Evolutionary conservation across 2,329 filamentous ascomycete genomes (phyloP).

Genomic region (Davidsoniella virescens): DNA sequence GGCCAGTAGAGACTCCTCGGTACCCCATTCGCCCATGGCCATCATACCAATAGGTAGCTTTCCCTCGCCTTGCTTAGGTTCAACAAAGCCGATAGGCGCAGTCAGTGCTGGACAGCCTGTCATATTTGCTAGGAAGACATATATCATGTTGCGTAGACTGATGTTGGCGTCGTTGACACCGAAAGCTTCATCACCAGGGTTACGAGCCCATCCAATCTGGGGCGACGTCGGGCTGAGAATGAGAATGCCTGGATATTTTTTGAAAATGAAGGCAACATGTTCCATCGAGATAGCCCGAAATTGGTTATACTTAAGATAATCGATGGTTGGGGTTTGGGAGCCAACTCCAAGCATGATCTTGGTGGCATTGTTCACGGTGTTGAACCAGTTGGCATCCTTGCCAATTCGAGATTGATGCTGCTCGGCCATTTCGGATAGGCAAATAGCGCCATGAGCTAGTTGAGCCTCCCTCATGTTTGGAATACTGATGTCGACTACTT

Average conservation of each 20-base stretch:
- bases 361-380: constrained; percentile 48
- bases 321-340: constrained; percentile 45
- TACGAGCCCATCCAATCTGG: constrained; percentile 55
- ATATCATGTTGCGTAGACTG: constrained; percentile 66
- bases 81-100: constrained; percentile 58
- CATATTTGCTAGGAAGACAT: constrained; percentile 73
- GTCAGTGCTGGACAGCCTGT: constrained; percentile 60
- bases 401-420: constrained; percentile 26
- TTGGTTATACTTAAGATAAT: constrained; percentile 57
- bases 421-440: constrained; percentile 53
- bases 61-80: constrained; percentile 39
- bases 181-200: constrained; percentile 42
- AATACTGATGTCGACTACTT: constrained; percentile 43
- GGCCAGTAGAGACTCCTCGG: constrained; percentile 44
- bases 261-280: constrained; percentile 57
- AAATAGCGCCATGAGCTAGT: constrained; percentile 60
- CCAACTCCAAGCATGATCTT: constrained; percentile 52
- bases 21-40: constrained; percentile 51
- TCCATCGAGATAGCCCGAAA: constrained; percentile 63
- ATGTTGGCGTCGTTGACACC: constrained; percentile 61
- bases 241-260: constrained; percentile 55
- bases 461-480: constrained; percentile 56
- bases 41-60: constrained; percentile 44
- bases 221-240: constrained; percentile 68
- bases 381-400: constrained; percentile 32